Evolutionary conservation across 192 early-diverging fungal genomes (phyloP), one percentile per base, ranked within the genome.

Genomic region (Backusella morwellensis): DNA sequence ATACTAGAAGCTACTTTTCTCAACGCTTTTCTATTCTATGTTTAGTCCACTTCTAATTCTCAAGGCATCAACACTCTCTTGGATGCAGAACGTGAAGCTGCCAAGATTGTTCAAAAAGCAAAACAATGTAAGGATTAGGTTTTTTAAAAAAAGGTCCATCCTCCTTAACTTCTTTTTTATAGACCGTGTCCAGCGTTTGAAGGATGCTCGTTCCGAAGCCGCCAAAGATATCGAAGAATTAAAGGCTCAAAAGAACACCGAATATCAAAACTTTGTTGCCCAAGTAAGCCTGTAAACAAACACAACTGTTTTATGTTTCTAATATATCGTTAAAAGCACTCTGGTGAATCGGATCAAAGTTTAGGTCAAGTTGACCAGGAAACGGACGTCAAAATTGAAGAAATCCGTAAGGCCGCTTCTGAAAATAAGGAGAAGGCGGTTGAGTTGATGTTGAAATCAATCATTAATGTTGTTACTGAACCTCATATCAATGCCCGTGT

Each of bases 41-140:
- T 21, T 6, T 68, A 82, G 80, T 73, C 80, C 72, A 66, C 80
- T 8, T 90, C 91, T 76, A 95, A 86, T 86, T 92, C 93, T 21
- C 93, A 96, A 85, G 96, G 96, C 63, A 98, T 99, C 79, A 92
- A 96, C 80, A 97, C 96, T 47, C 92, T 99, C 47, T 89, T 99
- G 73, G 96, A 99, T 76, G 98, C 98, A 72, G 98, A 99, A 86
- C 96, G 95, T 85, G 96, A 97, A 78, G 96, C 97, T 35, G 90
- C 95, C 74, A 94, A 92, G 84, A 96, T 97, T 79, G 97, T 99
- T 68, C 87, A 93, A 38, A 95, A 96, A 77, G 94, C 98, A 1
- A 90, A 94, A 75, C 91, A 94, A 82, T 96, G 95, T 96, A 90
- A 88, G 83, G 35, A 4, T 12, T 19, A 67, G 2, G 32, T 7